These are phyloP conservation scores for Urtica urens DNA, from an alignment of 306 rosid species.

Conservation along the genomic window DNA sequence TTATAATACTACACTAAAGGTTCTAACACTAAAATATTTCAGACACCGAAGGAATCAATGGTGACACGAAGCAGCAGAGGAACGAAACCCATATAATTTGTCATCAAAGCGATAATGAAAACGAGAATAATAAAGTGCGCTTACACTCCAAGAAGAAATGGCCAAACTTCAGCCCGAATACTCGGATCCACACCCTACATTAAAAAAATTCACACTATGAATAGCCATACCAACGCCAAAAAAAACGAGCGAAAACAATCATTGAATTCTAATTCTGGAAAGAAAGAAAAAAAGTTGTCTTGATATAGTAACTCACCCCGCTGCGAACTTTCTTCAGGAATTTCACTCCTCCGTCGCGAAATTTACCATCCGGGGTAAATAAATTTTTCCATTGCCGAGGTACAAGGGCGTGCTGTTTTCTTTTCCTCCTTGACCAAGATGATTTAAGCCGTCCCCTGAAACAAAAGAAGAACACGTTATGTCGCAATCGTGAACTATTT, in stretches of 20 bases:
- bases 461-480: conserved; percentile 5
- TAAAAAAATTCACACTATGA: conserved; percentile 18
- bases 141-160: conserved; percentile 98
- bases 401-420: conserved; percentile 73
- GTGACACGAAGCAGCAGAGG: too few relatives aligned
- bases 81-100: too few relatives aligned
- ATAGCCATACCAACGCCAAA: conserved; percentile 10
- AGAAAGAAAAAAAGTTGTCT: conserved; percentile 8
- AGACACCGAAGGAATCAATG: too few relatives aligned
- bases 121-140: conserved; percentile 31
- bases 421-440: conserved; percentile 96
- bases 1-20: too few relatives aligned
- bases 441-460: conserved; percentile 93
- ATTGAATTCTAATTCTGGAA: background rate
- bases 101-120: too few relatives aligned
- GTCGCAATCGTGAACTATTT: too few relatives aligned
- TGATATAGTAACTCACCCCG: conserved; percentile 61
- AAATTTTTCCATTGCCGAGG: conserved; percentile 68
- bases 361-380: conserved; percentile 70
- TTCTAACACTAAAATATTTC: too few relatives aligned
- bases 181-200: conserved; percentile 88
- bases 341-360: conserved; percentile 80
- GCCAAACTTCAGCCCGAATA: conserved; percentile 95
- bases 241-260: conserved; percentile 6
- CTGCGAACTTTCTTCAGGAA: conserved; percentile 94